These are phyloP conservation scores for Orychophragmus violaceus DNA, from an alignment of 345 rosid genomes.

Conservation along the genomic window DNA sequence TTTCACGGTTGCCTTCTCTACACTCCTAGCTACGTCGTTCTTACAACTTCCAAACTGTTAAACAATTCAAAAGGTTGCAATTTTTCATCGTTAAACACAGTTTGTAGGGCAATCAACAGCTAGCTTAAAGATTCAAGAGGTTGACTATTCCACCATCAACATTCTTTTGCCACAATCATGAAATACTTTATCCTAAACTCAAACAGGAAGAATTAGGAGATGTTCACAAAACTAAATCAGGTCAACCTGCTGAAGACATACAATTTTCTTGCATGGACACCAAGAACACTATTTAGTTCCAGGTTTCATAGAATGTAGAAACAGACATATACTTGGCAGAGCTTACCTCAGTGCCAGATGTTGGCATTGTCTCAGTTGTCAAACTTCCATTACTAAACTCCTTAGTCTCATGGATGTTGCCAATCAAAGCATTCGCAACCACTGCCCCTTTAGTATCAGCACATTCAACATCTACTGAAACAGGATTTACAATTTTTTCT, in stretches of 20 bases:
- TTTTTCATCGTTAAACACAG: not conserved
- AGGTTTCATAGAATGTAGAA: not conserved
- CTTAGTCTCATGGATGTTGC: conserved; percentile 12
- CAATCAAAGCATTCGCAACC: not conserved
- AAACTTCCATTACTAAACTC: conserved; percentile 16
- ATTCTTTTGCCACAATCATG: not conserved
- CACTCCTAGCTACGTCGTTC: not conserved
- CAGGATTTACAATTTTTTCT: conserved; percentile 5
- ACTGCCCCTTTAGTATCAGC: conserved; percentile 1
- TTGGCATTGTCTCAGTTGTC: conserved; percentile 8
- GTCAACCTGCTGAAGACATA: conserved; percentile 4
- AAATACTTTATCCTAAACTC: not conserved
- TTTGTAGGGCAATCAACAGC: not conserved
- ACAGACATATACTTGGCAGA: not conserved
- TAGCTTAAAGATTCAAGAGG: not conserved
- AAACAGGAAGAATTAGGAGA: not conserved
- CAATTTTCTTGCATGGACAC: not conserved
- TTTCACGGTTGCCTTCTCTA: conserved; percentile 16
- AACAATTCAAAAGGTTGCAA: not conserved
- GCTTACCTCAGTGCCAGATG: conserved; percentile 21
- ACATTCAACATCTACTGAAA: conserved; percentile 11
- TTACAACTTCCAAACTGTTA: conserved; percentile 38
- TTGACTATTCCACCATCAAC: not conserved
- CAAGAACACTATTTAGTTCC: not conserved
- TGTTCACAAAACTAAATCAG: not conserved